Base-by-base conservation (phyloP, 805 yeast genomes). In the Lipomyces yamadae region DNA sequence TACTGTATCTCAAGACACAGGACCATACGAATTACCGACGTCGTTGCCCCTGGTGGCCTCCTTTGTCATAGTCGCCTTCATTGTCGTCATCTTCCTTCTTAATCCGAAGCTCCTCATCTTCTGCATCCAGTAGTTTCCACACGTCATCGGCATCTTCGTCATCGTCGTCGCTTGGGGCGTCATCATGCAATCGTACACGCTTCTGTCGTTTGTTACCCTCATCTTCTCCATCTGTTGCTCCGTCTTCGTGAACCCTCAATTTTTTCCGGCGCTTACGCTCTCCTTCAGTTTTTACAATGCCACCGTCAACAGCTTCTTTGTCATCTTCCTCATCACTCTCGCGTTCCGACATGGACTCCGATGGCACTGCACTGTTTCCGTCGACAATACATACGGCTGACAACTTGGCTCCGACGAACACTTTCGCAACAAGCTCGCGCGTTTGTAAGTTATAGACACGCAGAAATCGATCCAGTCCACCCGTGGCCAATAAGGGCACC, bases 401-500 rank as follows among this genome's bases (percentile, higher is more conserved):
- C 18, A 91, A 82, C 75, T 90, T 92, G 4, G 91, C 85, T 1
- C 96, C 96, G 34, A 89, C 74, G 73, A 85, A 94, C 4, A 91
- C 89, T 74, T 92, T 92, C 6, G 86, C 92, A 8, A 86, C 77
- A 59, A 86, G 80, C 56, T 85, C 84, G 61, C 96, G 82, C 0
- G 86, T 78, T 1, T 78, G 79, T 3, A 86, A 75, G 67, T 92
- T 89, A 77, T 85, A 94, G 2, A 90, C 91, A 66, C 97, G 84
- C 34, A 91, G 81, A 73, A 92, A 94, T 73, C 97, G 83, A 75
- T 95, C 99, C 30, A 93, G 82, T 0, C 97, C 96, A 56, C 96
- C 98, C 24, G 91, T 82, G 1, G 87, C 87, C 6, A 93, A 74
- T 35, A 88, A 74, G 10, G 63, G 63, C 32, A 34, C 45, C 3